phyloP scores from a whole-genome alignment of 805 yeast species.

The Barnettozyma pratensis region DNA sequence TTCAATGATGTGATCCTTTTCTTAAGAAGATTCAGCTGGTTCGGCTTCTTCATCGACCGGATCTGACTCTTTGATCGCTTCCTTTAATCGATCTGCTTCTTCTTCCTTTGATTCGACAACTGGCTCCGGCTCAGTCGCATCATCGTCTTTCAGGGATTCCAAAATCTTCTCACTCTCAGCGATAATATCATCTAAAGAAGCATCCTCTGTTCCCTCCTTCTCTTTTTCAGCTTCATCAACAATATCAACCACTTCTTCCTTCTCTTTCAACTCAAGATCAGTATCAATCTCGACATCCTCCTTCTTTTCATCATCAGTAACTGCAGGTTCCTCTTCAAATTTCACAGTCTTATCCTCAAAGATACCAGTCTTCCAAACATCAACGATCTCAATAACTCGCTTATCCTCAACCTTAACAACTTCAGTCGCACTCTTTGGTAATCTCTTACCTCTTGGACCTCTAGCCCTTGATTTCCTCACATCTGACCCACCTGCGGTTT shows the following conservation, averaged over 20 bases:
- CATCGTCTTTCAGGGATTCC: not conserved
- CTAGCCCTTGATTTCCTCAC: slow-evolving; percentile 49
- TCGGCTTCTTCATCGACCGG: not conserved
- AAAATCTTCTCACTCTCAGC: not conserved
- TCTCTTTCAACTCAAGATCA: not conserved
- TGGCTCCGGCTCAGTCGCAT: not conserved
- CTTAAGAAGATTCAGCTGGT: too few species aligned
- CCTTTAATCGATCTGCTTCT: not conserved
- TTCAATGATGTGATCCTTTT: too few species aligned
- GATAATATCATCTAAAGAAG: not conserved
- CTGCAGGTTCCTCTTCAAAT: not conserved
- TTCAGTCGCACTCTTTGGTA: slow-evolving; percentile 51
- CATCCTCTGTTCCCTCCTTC: not conserved
- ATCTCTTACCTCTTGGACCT: slow-evolving; percentile 70
- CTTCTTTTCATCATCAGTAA: not conserved
- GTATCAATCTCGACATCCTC: not conserved
- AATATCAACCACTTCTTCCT: not conserved
- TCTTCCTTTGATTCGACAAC: not conserved
- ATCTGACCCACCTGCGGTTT: slow-evolving; percentile 25
- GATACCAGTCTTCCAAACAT: slow-evolving; percentile 18
- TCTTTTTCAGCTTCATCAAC: not conserved
- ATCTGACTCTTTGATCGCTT: not conserved
- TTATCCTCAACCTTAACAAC: slow-evolving; percentile 21
- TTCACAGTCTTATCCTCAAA: slow-evolving; percentile 2
- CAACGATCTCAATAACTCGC: slow-evolving; percentile 18